Evolutionary conservation across 1,284 basidiomycete genomes (phyloP).

Genomic region (Sporisorium reilianum): DNA sequence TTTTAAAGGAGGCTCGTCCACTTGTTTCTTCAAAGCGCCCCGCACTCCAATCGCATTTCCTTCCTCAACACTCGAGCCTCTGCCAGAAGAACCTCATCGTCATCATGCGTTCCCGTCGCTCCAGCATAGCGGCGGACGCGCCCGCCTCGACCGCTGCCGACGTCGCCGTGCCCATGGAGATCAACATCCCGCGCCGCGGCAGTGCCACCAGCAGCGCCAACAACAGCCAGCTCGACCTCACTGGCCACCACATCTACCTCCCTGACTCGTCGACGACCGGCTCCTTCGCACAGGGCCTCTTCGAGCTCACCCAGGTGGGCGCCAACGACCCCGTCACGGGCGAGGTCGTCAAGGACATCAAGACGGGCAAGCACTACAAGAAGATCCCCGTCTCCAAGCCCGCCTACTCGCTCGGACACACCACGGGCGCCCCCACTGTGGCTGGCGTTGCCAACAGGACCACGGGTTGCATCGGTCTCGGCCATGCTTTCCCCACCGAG

Average conservation of each 20-base stretch:
- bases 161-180: conserved; percentile 40
- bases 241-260: conserved; percentile 44
- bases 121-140: conserved; percentile 14
- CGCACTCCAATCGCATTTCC: neutral
- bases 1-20: neutral
- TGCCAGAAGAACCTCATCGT: neutral
- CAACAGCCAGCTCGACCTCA: conserved; percentile 38
- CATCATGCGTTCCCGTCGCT: conserved; percentile 34
- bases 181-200: conserved; percentile 25
- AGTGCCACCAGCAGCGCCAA: conserved; percentile 29
- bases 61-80: neutral
- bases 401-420: conserved; percentile 47
- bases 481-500: conserved; percentile 46
- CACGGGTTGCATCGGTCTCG: conserved; percentile 42
- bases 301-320: conserved; percentile 33
- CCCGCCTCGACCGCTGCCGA: conserved; percentile 27
- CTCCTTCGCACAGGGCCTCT: conserved; percentile 17
- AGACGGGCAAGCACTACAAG: conserved; percentile 57
- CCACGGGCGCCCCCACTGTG: conserved; percentile 36
- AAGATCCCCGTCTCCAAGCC: conserved; percentile 39
- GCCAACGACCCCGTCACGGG: conserved; percentile 27
- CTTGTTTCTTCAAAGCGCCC: neutral
- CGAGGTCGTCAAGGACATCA: conserved; percentile 51
- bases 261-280: conserved; percentile 7
- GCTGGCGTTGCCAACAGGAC: conserved; percentile 7